Conservation (phyloP, 371 early-diverging fungal genomes). For the Apophysomyces sp. region DNA sequence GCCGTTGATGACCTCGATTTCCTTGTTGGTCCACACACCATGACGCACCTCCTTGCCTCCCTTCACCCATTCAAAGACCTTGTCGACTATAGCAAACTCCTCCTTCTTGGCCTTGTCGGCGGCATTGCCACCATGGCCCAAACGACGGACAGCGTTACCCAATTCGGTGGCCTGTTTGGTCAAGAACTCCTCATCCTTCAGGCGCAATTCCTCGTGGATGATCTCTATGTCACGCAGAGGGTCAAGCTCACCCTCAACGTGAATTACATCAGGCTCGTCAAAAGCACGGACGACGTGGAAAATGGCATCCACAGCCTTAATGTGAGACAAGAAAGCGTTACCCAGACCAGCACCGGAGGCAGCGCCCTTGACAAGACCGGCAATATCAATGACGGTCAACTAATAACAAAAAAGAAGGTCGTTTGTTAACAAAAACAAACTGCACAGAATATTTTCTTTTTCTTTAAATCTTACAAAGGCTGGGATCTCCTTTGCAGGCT, state of each 20-base stretch:
- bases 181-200: slow-evolving; percentile 94
- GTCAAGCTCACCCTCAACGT: slow-evolving; percentile 96
- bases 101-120: slow-evolving; percentile 92
- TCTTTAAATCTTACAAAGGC: slow-evolving; percentile 52
- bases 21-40: slow-evolving; percentile 89
- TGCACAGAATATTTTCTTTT: neutral
- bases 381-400: slow-evolving; percentile 98
- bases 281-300: slow-evolving; percentile 97
- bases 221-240: slow-evolving; percentile 96
- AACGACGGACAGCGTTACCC: slow-evolving; percentile 55
- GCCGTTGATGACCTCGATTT: slow-evolving; percentile 90
- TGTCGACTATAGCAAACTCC: slow-evolving; percentile 74
- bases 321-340: slow-evolving; percentile 97
- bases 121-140: slow-evolving; percentile 78
- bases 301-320: slow-evolving; percentile 97
- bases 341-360: slow-evolving; percentile 93
- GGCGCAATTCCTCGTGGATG: slow-evolving; percentile 94
- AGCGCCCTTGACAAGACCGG: slow-evolving; percentile 98
- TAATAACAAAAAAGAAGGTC: slow-evolving; percentile 30
- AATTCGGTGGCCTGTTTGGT: slow-evolving; percentile 66
- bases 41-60: slow-evolving; percentile 84
- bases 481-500: slow-evolving; percentile 67
- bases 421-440: too few species aligned
- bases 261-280: slow-evolving; percentile 87
- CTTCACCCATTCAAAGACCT: slow-evolving; percentile 74